Base-by-base conservation (phyloP, 768 basidiomycete species). In the Asterophora parasitica region DNA sequence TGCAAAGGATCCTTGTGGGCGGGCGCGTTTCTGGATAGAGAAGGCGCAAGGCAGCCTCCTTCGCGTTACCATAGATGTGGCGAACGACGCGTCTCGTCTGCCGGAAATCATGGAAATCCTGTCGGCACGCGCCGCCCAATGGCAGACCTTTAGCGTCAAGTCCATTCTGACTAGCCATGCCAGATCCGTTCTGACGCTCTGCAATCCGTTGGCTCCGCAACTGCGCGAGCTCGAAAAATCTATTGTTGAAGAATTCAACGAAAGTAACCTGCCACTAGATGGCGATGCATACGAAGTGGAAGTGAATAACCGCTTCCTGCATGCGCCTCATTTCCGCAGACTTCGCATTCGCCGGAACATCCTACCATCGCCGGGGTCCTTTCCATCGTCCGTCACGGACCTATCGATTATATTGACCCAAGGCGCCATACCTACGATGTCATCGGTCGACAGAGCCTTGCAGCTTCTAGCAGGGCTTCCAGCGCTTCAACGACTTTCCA, bases 21-120 rank as follows among this genome's bases (percentile, higher is more conserved):
- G 73, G 50, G 75, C 75, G 16, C 66, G 57, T 13, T 65, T 76
- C 44, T 83, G 79, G 79, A 71, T 83, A 12, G 61, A 65, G 42
- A 77, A 66, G 52, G 76, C 75, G 7, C 64, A 64, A 34, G 59
- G 64, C 23, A 69, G 70, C 13, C 68, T 65, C 7, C 68, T 83
- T 37, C 61, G 68, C 32, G 68, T 81, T 53, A 71, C 72, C 15
- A 39, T 83, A 26, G 66, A 73, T 38, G 52, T 71, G 41, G 55
- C 61, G 23, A 48, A 59, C n/a, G 59, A 67, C 42, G 51, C 56
- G 20, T 54, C 60, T 47, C 58, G 59, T 43, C 46, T 73, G 30
- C 51, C 58, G 13, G 58, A 61, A n/a, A 55, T 74, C 12, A 68
- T 80, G 57, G 59, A 58, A 8, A 36, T 77, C 7, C 64, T 84